Percentiles rank a stretch among this genome's conserved stretches.
Evolutionary conservation across 2,329 filamentous ascomycete genomes (phyloP).

Genomic region (Onygena corvina): DNA sequence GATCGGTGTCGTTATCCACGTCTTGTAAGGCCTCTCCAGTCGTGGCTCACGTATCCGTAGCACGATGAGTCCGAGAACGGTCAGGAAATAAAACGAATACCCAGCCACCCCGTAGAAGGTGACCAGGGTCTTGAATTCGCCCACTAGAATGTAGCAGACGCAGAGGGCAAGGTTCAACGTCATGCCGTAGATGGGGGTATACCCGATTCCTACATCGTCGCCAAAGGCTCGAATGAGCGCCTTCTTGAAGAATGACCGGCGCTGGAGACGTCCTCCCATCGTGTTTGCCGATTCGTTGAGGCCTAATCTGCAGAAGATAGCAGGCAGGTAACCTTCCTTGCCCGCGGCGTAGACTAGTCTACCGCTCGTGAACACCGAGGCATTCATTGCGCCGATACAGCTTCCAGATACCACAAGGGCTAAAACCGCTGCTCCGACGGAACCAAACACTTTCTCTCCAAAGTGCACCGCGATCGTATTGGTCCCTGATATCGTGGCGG

Average conservation of each 20-base stretch:
- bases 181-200: slow-evolving; percentile 88
- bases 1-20: slow-evolving; percentile 93
- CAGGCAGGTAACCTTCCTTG: slow-evolving; percentile 86
- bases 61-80: slow-evolving; percentile 84
- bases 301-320: slow-evolving; percentile 71
- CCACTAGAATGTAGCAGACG: slow-evolving; percentile 64
- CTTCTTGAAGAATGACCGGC: slow-evolving; percentile 46
- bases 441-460: slow-evolving; percentile 77
- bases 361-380: slow-evolving; percentile 83
- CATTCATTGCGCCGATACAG: slow-evolving; percentile 90
- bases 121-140: slow-evolving; percentile 81
- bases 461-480: slow-evolving; percentile 97
- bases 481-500: slow-evolving; percentile 64
- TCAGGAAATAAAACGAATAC: slow-evolving; percentile 94
- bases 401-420: slow-evolving; percentile 81
- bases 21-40: slow-evolving; percentile 81
- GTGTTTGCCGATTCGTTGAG: slow-evolving; percentile 36
- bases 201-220: slow-evolving; percentile 71
- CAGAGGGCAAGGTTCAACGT: slow-evolving; percentile 67
- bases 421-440: slow-evolving; percentile 66
- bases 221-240: slow-evolving; percentile 53
- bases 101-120: slow-evolving; percentile 97
- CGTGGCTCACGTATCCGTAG: slow-evolving; percentile 75
- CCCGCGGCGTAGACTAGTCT: slow-evolving; percentile 87
- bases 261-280: slow-evolving; percentile 29